phyloP scores from a whole-genome alignment of 2,329 filamentous ascomycete species.

The Clarireedia sp. region DNA sequence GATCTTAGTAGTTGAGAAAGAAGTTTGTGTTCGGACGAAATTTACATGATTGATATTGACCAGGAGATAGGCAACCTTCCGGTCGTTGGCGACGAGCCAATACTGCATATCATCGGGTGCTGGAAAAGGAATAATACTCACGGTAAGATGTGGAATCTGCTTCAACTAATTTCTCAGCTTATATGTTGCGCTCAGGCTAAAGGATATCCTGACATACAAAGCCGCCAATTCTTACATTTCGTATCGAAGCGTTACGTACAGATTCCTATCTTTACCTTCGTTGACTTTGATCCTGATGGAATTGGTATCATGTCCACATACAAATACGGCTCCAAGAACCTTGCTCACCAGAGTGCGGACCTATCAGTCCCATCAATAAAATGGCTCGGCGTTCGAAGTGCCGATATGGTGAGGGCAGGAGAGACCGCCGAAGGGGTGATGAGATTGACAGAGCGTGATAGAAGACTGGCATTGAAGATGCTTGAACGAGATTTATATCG shows the following conservation, averaged over 20 bases:
- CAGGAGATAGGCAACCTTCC: constrained; percentile 60
- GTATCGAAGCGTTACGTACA: constrained; percentile 40
- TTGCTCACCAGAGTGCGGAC: constrained; percentile 49
- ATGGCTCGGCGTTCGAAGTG: constrained; percentile 53
- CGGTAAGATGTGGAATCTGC: constrained; percentile 37
- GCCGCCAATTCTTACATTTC: constrained; percentile 53
- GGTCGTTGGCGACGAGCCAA: constrained; percentile 49
- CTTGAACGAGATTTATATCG: constrained; percentile 37
- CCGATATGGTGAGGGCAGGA: constrained; percentile 17
- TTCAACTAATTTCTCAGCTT: neutral
- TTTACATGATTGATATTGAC: constrained; percentile 16
- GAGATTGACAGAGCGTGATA: constrained; percentile 32
- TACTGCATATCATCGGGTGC: constrained; percentile 45
- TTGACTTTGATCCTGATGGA: constrained; percentile 73
- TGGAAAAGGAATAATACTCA: constrained; percentile 58
- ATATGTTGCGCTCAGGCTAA: constrained; percentile 49
- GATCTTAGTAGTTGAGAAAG: constrained; percentile 73
- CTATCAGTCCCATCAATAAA: constrained; percentile 42
- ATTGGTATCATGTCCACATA: constrained; percentile 68
- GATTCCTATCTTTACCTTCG: constrained; percentile 53
- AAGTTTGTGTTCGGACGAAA: constrained; percentile 38
- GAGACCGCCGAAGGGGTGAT: constrained; percentile 2
- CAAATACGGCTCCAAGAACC: constrained; percentile 56
- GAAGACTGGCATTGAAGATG: constrained; percentile 47
- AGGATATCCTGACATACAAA: constrained; percentile 71